Conservation (phyloP, 2,329 filamentous ascomycete species). For the Pseudogymnoascus sp. region DNA sequence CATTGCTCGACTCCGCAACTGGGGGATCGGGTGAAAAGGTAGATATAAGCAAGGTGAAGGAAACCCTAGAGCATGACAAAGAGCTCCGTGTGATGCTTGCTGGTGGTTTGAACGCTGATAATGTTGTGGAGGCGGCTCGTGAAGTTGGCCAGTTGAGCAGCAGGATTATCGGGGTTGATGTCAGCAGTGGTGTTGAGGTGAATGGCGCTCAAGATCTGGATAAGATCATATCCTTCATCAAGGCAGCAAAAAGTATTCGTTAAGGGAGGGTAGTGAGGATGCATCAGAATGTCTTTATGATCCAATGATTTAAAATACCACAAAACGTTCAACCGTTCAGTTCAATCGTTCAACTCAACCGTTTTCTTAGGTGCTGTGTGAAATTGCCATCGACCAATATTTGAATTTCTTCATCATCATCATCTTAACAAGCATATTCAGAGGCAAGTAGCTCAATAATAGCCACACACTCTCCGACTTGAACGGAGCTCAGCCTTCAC, state of each 20-base stretch:
- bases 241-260: slow-evolving; percentile 51
- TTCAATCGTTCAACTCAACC: not conserved
- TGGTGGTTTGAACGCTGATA: slow-evolving; percentile 73
- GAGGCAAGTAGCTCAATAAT: slow-evolving; percentile 86
- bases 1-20: slow-evolving; percentile 77
- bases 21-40: slow-evolving; percentile 75
- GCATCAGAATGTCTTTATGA: not conserved
- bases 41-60: slow-evolving; percentile 61
- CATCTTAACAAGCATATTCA: slow-evolving; percentile 52
- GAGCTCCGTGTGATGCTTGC: slow-evolving; percentile 74
- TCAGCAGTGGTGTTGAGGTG: slow-evolving; percentile 87
- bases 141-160: slow-evolving; percentile 50
- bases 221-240: slow-evolving; percentile 75
- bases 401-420: slow-evolving; percentile 31
- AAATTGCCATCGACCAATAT: slow-evolving; percentile 83
- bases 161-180: slow-evolving; percentile 75
- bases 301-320: not conserved
- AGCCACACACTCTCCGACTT: slow-evolving; percentile 85
- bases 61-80: slow-evolving; percentile 55
- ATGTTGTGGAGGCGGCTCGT: slow-evolving; percentile 60
- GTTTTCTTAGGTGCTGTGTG: not conserved
- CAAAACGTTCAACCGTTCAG: not conserved
- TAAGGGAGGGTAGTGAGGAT: not conserved
- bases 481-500: slow-evolving; percentile 79
- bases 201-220: slow-evolving; percentile 70